Base-by-base conservation (phyloP, 2,329 filamentous ascomycete species). In the Setomelanomma holmii region DNA sequence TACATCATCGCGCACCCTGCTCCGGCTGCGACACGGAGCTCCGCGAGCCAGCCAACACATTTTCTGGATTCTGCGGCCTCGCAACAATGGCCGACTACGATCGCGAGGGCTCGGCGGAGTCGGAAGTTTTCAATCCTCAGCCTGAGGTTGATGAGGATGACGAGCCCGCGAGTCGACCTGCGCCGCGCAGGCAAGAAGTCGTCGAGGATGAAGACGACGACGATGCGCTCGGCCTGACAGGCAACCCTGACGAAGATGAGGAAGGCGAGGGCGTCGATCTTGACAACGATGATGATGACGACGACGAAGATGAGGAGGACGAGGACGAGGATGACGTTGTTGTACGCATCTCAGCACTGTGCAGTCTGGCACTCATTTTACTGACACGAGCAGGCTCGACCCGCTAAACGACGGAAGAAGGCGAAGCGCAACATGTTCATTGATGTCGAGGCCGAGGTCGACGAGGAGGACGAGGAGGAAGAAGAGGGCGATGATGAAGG, bases 391-490 rank as follows among this genome's bases (percentile, higher is more conserved):
- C 64, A 87, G 83, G 83, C 82, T 51, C 86, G 91, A 69, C 90
- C 90, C 50, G 85, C 89, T 66, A 98, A 98, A 76, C 89, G 93
- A 51, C 78, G 82, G 69, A 88, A 87, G 74, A 86, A 86, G 73
- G 86, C 89, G 60, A 84, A 84, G 60, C 86, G 91, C 58, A 90
- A 91, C 65, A 88, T 89, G 68, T 97, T 97, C 85, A 87, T 99
- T 78, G 95, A 99, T 86, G 91, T 93, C 69, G 95, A 99, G 82
- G 95, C 95, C 74, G 95, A 97, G 78, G 95, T 99, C 64, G 95
- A 98, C 70, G 95, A 90, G 53, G 87, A 96, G 60, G 93, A 97
- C 44, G 71, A 74, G 64, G 91, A 96, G 64, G 92, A 96, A 48
- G 86, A 90, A 64, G 91, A 83, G 51, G 91, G 91, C 51, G 91